Evolutionary conservation across 495 filamentous ascomycete species (phyloP), one percentile per base, ranked within the genome.

Genomic region (Glarea lozoyensis): DNA sequence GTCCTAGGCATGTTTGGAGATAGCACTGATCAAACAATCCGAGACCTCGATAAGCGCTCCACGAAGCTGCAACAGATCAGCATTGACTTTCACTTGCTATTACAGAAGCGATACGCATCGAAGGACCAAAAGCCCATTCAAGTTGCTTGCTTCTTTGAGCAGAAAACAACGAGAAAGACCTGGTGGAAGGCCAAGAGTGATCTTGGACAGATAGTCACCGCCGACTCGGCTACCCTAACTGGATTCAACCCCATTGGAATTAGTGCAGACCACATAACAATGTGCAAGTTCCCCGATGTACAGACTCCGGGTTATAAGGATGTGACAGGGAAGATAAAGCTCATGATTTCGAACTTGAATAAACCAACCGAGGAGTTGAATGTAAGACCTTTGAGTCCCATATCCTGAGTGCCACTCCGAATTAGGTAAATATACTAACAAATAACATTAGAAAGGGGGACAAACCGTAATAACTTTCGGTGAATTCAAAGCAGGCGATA

Each of bases 131-230:
- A 34, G 17, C 30, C 30, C 13, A 21, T 43, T 33, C 16, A 43
- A 18, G 40, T 43, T 21, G 40, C 29, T 7, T 43, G 40, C 17
- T 43, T 43, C 27, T 43, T 37, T 15, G 40, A 43, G 23, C 3
- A 6, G 17, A 20, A 20, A 6, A 27, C 18, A 7, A 27, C 38
- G n/a, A 27, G 10, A 3, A 41, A 41, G 18, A 31, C 18, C 10
- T 10, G 9, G 7, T 5, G 18, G 21, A 25, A 25, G 19, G 7
- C 18, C 7, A 31, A 18, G 21, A 41, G 18, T 4, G 25, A 41
- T 16, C 12, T 41, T 10, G 38, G 38, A 25, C 21, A 27, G n/a
- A 41, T 41, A 10, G 38, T 41, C 15, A 27, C 38, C 7, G 25
- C 6, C 7, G 38, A 41, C 10, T 27, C 19, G 9, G 38, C 38